Conservation (phyloP, 2,329 filamentous ascomycete species). For the Colletotrichum siamense region DNA sequence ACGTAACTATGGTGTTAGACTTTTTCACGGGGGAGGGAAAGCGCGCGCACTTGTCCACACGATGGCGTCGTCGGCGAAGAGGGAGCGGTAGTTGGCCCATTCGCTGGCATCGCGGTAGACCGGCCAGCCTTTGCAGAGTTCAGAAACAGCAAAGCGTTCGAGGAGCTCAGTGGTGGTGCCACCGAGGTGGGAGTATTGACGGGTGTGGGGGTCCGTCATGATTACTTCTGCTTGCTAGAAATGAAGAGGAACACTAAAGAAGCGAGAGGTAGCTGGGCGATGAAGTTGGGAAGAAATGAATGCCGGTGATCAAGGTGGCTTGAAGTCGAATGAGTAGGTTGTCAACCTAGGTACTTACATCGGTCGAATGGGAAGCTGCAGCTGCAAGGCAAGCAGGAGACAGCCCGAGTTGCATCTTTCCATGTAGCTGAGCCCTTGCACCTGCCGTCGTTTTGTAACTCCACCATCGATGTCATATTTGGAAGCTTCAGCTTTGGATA, state of each 20-base stretch:
- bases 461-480: background rate
- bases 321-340: background rate
- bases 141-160: constrained; percentile 50
- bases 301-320: background rate
- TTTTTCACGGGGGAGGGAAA: background rate
- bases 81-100: constrained; percentile 56
- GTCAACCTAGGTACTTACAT: background rate
- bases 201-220: constrained; percentile 17
- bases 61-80: constrained; percentile 51
- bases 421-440: background rate
- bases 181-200: constrained; percentile 49
- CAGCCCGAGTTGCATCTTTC: background rate
- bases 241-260: background rate
- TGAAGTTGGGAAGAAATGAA: background rate
- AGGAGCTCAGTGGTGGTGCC: constrained; percentile 45
- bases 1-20: background rate
- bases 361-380: background rate
- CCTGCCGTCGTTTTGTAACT: background rate
- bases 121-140: constrained; percentile 61
- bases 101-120: constrained; percentile 59
- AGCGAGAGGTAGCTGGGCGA: background rate
- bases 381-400: background rate
- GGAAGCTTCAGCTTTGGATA: background rate
- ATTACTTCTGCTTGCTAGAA: background rate
- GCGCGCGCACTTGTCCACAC: constrained; percentile 53